Conservation (phyloP, 768 basidiomycete species). For the Tulasnella sp. region DNA sequence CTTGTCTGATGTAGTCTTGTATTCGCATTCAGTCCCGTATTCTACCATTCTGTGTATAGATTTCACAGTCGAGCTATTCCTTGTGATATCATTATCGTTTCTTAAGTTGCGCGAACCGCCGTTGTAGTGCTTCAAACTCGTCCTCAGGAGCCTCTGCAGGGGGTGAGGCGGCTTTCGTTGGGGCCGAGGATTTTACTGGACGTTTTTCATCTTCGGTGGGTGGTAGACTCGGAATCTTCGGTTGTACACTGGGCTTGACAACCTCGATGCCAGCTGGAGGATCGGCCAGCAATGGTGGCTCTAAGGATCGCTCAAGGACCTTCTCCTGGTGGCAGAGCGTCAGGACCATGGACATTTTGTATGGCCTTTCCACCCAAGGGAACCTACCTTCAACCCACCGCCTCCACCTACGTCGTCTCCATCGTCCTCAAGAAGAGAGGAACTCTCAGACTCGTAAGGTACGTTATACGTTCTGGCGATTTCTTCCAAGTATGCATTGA, state of each 20-base stretch:
- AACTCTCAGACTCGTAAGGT: slow-evolving; percentile 41
- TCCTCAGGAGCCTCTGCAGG: slow-evolving; percentile 34
- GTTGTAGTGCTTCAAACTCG: slow-evolving; percentile 63
- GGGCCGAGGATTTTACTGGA: slow-evolving; percentile 14
- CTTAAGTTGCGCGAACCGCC: slow-evolving; percentile 79
- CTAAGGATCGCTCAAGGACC: background rate
- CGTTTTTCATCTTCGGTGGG: slow-evolving; percentile 35
- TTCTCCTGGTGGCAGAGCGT: background rate
- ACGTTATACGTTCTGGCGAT: slow-evolving; percentile 83
- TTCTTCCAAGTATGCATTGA: slow-evolving; percentile 80
- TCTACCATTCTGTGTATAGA: background rate
- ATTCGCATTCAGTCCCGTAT: background rate
- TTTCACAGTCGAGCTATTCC: background rate
- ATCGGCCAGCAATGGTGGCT: slow-evolving; percentile 8
- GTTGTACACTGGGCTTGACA: slow-evolving; percentile 15
- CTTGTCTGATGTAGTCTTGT: background rate
- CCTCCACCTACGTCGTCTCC: slow-evolving; percentile 22
- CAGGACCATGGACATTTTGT: background rate
- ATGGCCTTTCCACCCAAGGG: background rate
- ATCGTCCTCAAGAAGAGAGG: slow-evolving; percentile 15
- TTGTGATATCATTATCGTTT: slow-evolving; percentile 40
- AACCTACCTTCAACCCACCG: slow-evolving; percentile 18
- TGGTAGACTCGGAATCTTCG: slow-evolving; percentile 41
- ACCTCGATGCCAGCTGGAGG: background rate
- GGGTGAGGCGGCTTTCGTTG: slow-evolving; percentile 2